These are phyloP conservation scores for Vinca minor DNA, from an alignment of 257 asterid species.

Conservation along the genomic window DNA sequence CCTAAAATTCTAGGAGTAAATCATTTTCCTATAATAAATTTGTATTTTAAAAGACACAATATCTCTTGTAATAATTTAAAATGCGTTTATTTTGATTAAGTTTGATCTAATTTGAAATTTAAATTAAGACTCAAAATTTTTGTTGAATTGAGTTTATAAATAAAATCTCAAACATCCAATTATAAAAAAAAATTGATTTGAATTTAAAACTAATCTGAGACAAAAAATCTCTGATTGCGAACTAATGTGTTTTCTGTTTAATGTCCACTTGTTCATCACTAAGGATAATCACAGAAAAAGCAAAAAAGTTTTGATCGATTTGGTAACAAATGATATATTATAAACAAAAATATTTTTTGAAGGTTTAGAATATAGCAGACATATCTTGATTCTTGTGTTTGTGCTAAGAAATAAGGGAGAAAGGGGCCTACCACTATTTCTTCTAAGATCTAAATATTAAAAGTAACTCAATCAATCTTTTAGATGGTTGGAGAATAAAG, in stretches of 20 bases:
- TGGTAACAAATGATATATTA: not conserved
- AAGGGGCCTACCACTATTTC: constrained; percentile 13
- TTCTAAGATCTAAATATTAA: not conserved
- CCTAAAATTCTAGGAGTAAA: no score
- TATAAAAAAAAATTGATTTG: no score
- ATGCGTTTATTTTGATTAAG: not conserved
- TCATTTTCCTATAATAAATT: no score
- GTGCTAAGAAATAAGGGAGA: not conserved
- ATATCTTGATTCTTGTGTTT: constrained; percentile 1
- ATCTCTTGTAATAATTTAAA: not conserved
- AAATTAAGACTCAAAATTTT: no score
- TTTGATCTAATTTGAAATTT: no score
- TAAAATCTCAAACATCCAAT: no score
- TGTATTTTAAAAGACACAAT: not conserved
- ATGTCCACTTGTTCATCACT: not conserved
- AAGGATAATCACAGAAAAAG: not conserved
- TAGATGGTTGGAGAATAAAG: not conserved
- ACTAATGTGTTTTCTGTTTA: not conserved
- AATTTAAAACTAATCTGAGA: no score
- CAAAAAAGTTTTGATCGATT: not conserved
- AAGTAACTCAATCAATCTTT: not conserved
- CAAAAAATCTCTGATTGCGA: no score
- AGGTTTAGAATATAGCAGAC: not conserved
- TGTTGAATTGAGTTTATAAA: no score
- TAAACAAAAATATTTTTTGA: no score